Evolutionary conservation across 345 rosid species (phyloP), one percentile per base, ranked within the genome.

Genomic region (Melaleuca quinquenervia): DNA sequence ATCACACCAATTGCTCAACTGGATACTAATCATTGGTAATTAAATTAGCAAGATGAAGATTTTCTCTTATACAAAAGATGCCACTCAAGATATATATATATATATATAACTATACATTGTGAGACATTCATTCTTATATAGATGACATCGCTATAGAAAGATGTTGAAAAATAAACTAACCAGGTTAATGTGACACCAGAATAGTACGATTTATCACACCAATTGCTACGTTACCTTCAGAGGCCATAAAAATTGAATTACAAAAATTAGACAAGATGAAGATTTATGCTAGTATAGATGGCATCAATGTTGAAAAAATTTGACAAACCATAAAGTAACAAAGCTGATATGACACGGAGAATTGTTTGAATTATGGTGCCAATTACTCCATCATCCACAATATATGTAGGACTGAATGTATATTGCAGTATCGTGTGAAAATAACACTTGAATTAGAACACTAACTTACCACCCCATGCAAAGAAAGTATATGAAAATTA

Each of bases 401-500:
- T 70, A 70, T 70, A 36, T 36, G 78, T 36, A 36, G 13, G 48
- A 70, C 13, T 41, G 11, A 21, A 53, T 32, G 32, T 64, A 8
- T 32, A 70, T 50, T 2, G 3, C 45, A 86, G 36, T 84, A 83
- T 41, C 83, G 4, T 41, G 48, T 9, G 7, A 80, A 36, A 74
- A 14, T 8, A 29, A 80, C 82, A 15, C 51, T 20, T 51, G 11
- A 15, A 18, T 48, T 24, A 22, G 20, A 84, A 60, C 45, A 26
- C 27, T 86, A 82, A 91, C 95, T 90, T 89, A 94, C 96, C 91
- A 92, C 88, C 15, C 96, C 96, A 86, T 94, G 95, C 88, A 94
- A 87, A 70, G 95, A 91, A 85, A 94, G 94, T 85, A 93, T 88
- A 84, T 94, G 96, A 27, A 90, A 93, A 78, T 88, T 89, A 55